Evolutionary conservation across 106 monocot species (phyloP).

Genomic region (Phalaenopsis equestris): DNA sequence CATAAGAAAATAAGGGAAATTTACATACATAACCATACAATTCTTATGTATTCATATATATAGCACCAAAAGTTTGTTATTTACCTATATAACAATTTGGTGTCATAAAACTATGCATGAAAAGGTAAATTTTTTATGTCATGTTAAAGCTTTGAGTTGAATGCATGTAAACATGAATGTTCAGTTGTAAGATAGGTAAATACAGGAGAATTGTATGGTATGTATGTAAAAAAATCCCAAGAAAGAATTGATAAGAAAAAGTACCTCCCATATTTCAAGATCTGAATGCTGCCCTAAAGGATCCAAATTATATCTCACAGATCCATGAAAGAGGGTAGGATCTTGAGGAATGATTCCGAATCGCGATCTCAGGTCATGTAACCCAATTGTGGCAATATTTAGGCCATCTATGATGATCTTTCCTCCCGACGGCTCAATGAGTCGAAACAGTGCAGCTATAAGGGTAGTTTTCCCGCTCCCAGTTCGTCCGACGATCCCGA

Average conservation of each 20-base stretch:
- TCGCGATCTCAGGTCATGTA: constrained; percentile 79
- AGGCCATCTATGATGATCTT: constrained; percentile 59
- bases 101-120: too few species aligned
- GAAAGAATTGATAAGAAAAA: background rate
- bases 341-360: constrained; percentile 95
- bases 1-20: background rate
- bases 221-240: too few species aligned
- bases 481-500: constrained; percentile 87
- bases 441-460: constrained; percentile 67
- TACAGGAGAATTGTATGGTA: too few species aligned
- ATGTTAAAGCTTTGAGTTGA: too few species aligned
- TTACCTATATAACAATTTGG: too few species aligned
- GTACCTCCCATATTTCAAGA: constrained; percentile 87
- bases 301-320: constrained; percentile 85
- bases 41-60: too few species aligned
- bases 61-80: too few species aligned
- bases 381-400: constrained; percentile 69
- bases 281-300: constrained; percentile 62
- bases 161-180: too few species aligned
- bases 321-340: constrained; percentile 84
- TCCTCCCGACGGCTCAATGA: constrained; percentile 71
- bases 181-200: too few species aligned
- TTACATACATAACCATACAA: too few species aligned
- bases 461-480: constrained; percentile 93
- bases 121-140: too few species aligned